Conservation (phyloP, 1,284 basidiomycete genomes). For the Anthracocystis walkeri region DNA sequence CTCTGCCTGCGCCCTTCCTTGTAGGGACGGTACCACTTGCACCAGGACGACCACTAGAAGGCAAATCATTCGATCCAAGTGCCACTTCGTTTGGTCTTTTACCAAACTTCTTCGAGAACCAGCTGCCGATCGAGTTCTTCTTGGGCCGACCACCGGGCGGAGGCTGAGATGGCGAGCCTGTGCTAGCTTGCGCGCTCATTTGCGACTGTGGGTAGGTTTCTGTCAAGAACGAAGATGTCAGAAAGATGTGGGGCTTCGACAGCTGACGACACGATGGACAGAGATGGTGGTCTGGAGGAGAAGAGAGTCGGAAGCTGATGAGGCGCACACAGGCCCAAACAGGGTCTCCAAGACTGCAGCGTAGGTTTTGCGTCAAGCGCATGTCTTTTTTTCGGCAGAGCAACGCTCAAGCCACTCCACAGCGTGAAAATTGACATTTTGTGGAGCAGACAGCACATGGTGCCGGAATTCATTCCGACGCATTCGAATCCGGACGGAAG, state of each 20-base stretch:
- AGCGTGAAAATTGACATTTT: no score
- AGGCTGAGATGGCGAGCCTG: slow-evolving; percentile 17
- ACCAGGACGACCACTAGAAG: slow-evolving; percentile 3
- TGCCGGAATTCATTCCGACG: no score
- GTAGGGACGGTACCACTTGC: slow-evolving; percentile 10
- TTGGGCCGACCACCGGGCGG: slow-evolving; percentile 27
- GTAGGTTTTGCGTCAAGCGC: neutral
- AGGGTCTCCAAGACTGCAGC: no score
- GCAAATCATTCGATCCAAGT: neutral
- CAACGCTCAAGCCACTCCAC: slow-evolving; percentile 7
- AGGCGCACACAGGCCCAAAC: neutral
- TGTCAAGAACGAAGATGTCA: neutral
- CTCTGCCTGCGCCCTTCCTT: slow-evolving; percentile 14
- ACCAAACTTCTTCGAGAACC: slow-evolving; percentile 60
- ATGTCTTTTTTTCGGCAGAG: neutral
- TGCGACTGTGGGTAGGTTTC: neutral
- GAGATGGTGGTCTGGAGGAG: no score
- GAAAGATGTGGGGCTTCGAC: neutral
- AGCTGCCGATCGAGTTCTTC: slow-evolving; percentile 53
- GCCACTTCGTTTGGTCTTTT: slow-evolving; percentile 33
- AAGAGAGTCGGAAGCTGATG: neutral
- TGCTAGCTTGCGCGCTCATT: slow-evolving; percentile 15
- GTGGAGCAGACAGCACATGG: no score
- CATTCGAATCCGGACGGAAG: no score
- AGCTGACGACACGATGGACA: no score